Evolutionary conservation across 768 basidiomycete genomes (phyloP), one percentile per base, ranked within the genome.

Genomic region (Psilocybe sp.): DNA sequence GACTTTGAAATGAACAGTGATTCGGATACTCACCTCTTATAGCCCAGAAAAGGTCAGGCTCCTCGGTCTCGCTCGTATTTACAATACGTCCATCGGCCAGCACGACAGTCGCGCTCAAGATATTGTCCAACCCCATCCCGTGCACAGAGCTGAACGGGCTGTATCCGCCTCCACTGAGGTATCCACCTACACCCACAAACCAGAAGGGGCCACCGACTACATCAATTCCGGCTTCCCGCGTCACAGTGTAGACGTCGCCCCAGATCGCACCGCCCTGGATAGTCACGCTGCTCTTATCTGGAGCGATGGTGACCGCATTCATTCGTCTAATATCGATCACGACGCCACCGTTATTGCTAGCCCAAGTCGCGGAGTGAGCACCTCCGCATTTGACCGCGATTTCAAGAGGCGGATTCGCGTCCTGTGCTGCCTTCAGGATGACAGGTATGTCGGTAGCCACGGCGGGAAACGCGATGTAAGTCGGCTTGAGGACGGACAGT

Each of bases 11-110:
- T 32, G 28, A 6, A 7, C 4, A 3, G 23, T 34, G 14, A 40
- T 15, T 1, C 13, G 12, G 14, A 11, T 3, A 28, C n/a, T 46
- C 14, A 60, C 63, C 63, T 40, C 60, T 42, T 38, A 64, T 64
- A 2, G 63, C 63, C 60, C 59, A 64, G 48, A 59, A 64, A 3
- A 62, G 41, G 50, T 62, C 44, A 62, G 68, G 44, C 32, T 61
- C 52, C 39, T 58, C 45, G 1, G 47, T 56, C 12, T 39, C 51
- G 40, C 51, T 59, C 46, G 52, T 38, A 19, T 32, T 45, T 12
- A 57, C 48, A n/a, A 60, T 56, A 20, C 46, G 31, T 13, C 58
- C 59, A 45, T 59, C 52, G 8, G 60, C 60, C 32, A 62, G 40
- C 11, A 62, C 55, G 0, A 62, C 58, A 3, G 56, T 55, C 11